Base-by-base conservation (phyloP, 176 grass and related monocot genomes). In the Eragrostis nindensis region DNA sequence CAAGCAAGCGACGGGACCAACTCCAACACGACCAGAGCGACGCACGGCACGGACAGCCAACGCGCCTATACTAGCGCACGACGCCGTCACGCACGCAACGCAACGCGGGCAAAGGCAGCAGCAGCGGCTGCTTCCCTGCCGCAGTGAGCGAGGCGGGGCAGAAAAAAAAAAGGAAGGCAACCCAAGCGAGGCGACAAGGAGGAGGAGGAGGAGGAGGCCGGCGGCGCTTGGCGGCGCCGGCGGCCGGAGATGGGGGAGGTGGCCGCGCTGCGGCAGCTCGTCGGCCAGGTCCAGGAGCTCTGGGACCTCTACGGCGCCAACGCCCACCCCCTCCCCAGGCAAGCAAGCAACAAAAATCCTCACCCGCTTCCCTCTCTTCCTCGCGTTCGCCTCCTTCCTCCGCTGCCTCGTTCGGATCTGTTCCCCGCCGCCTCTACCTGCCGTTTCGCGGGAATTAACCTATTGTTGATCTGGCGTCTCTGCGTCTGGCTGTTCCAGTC, bases 261-360 rank as follows among this genome's bases (percentile, higher is more conserved):
- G 81, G 82, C 84, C 79, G 82, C 87, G 86, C 93, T 99, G 85
- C 84, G 97, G 73, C 89, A 89, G 75, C 87, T 99, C 65, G 97
- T 99, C 59, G 93, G 93, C 19, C 90, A 90, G 89, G 86, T 99
- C 52, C 91, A 96, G 85, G 97, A 94, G 88, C 85, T 96, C 40
- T 96, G 93, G 84, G 93, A 96, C 87, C 70, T 99, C 73, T 95
- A 99, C 88, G 93, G 91, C 82, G 91, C 89, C 43, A 77, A 87
- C 70, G 84, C 86, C 54, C 81, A 77, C 70, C 82, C 89, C 57
- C 8, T 90, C 80, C 88, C 83, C 78, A 82, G 91, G 90, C 83
- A 88, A 61, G 63, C 11, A 49, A n/a, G n/a, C n/a, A n/a, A n/a
- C n/a, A 52, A 36, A 40, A 17, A 39, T 59, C 54, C 36, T 13